phyloP scores from a whole-genome alignment of 2,329 filamentous ascomycete species.

The Alternaria angustiovoidea region DNA sequence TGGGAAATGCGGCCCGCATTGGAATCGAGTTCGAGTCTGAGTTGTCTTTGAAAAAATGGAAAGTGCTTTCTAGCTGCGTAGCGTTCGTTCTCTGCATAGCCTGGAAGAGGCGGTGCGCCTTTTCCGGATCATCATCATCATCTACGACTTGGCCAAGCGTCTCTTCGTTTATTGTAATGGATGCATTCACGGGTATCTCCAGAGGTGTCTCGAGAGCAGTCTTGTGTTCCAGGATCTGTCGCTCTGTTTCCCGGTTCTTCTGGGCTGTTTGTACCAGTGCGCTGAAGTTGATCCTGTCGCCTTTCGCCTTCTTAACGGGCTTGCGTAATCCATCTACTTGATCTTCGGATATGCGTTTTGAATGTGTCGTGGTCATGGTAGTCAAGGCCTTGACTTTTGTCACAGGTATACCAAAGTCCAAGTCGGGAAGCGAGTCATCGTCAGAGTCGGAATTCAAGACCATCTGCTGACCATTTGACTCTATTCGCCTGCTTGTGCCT shows the following conservation, averaged over 20 bases:
- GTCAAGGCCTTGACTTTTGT: slow-evolving; percentile 20
- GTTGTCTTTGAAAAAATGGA: slow-evolving; percentile 61
- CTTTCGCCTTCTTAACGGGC: slow-evolving; percentile 26
- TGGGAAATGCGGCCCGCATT: slow-evolving; percentile 1
- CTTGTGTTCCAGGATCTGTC: slow-evolving; percentile 36
- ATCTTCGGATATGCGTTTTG: slow-evolving; percentile 17
- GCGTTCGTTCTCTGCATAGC: slow-evolving; percentile 70
- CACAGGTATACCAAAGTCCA: slow-evolving; percentile 52
- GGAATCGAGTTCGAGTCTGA: slow-evolving; percentile 11
- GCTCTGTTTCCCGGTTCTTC: slow-evolving; percentile 35
- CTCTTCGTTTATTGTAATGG: slow-evolving; percentile 33
- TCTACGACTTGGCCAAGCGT: slow-evolving; percentile 50
- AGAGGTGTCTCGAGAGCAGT: slow-evolving; percentile 34
- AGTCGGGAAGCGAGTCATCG: slow-evolving; percentile 60
- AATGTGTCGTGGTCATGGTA: slow-evolving; percentile 14
- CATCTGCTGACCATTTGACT: slow-evolving; percentile 60
- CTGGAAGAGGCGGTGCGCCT: slow-evolving; percentile 59
- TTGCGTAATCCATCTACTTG: slow-evolving; percentile 31
- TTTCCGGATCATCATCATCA: slow-evolving; percentile 79
- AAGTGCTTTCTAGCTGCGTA: slow-evolving; percentile 60
- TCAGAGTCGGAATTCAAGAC: slow-evolving; percentile 77
- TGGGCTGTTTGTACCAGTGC: slow-evolving; percentile 35
- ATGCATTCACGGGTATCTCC: slow-evolving; percentile 15
- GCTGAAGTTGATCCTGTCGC: slow-evolving; percentile 29
- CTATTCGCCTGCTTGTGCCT: slow-evolving; percentile 56